Base-by-base conservation (phyloP, 441 rosid genomes). In the Gossypium gossypioides region DNA sequence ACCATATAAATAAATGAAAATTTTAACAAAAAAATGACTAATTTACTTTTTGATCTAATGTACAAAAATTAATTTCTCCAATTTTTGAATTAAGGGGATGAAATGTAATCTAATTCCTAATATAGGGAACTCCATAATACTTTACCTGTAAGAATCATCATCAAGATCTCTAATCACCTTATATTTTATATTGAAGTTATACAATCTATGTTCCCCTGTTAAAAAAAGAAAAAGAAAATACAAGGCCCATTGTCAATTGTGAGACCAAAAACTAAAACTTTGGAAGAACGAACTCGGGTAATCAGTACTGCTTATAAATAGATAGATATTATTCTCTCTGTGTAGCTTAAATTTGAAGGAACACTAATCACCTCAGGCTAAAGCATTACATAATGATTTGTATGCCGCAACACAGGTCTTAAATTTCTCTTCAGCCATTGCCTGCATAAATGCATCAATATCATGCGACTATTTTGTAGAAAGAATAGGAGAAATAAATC, bases 371-470 rank as follows among this genome's bases (percentile, higher is more conserved):
- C 27, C 61, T 73, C 57, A 52, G 24, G 57, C 57, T 18, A 89
- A 72, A 63, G 87, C 91, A 58, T 65, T 66, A 54, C 90, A 84
- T 4, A 87, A 68, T 0, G 95, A 84, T 76, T 83, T 85, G 82
- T 89, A 89, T 22, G 92, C 88, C 10, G 75, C 67, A 21, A 83
- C 85, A 75, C 92, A 86, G 0, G 78, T 72, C 73, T 86, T 89
- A 75, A 89, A 89, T 80, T 86, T 89, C 84, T 89, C 95, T 79
- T 72, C 88, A 1, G 92, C 90, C 71, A 55, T 61, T 19, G 78
- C 86, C 89, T 87, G 88, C 79, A 76, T 46, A 6, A 3, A 73
- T 67, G 57, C 54, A 48, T 44, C 0, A 4, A 18, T 8, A 51
- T 22, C 4, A 40, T 5, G 6, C 8, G 4, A 58, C 60, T 2